A percentile compares a stretch with the other conserved stretches of the same genome.
Conservation (phyloP, 1,139 yeast genomes). For the Suhomyces terraborum region DNA sequence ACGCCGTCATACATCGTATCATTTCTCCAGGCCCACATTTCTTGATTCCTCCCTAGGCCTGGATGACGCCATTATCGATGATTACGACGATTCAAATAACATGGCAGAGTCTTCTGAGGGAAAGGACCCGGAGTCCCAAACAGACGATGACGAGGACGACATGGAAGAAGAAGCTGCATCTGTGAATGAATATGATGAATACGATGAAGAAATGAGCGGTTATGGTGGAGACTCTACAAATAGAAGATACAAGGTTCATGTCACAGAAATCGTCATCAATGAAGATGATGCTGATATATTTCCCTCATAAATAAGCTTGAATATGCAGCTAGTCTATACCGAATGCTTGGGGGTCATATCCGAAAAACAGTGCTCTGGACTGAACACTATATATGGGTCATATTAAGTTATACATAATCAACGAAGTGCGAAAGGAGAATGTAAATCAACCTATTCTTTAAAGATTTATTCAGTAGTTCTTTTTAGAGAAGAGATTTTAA, state of each 20-base stretch:
- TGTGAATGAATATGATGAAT: constrained; percentile 17
- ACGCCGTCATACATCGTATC: constrained; percentile 38
- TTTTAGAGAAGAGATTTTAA: too few relatives aligned
- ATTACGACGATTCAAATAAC: constrained; percentile 16
- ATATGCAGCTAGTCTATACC: background rate
- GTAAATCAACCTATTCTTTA: too few relatives aligned
- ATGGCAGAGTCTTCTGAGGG: background rate
- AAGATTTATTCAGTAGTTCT: too few relatives aligned
- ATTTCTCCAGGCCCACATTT: constrained; percentile 31
- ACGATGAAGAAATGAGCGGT: constrained; percentile 23
- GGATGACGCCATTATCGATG: constrained; percentile 22
- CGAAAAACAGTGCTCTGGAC: background rate
- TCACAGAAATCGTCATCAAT: constrained; percentile 53
- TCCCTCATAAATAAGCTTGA: constrained; percentile 10
- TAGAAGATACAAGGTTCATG: constrained; percentile 47
- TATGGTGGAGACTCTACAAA: constrained; percentile 30
- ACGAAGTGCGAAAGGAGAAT: too few relatives aligned
- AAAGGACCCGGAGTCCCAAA: constrained; percentile 2
- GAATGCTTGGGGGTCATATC: background rate
- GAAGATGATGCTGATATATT: constrained; percentile 32
- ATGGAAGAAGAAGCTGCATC: constrained; percentile 17
- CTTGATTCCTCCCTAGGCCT: constrained; percentile 11
- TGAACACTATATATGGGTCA: too few relatives aligned
- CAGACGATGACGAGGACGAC: constrained; percentile 6
- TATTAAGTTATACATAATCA: too few relatives aligned